These are phyloP conservation scores for Clarireedia hainanense DNA, from an alignment of 2,329 filamentous ascomycete species.

Conservation along the genomic window DNA sequence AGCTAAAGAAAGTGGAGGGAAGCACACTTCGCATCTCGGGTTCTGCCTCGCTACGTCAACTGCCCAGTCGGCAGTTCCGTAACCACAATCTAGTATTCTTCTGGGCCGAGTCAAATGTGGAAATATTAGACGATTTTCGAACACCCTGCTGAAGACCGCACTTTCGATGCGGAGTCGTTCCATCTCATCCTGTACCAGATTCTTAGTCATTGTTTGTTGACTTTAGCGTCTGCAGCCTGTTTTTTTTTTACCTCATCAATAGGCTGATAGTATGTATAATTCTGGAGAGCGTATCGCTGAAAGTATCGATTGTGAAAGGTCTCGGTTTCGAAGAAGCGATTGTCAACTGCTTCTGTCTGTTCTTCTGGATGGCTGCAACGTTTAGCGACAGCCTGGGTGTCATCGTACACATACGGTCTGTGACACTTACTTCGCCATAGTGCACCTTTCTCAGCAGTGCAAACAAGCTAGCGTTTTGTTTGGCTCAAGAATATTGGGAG, in stretches of 20 bases:
- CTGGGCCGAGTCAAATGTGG: conserved; percentile 52
- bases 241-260: conserved; percentile 55
- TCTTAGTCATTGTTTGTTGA: not conserved
- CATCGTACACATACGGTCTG: no score
- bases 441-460: no score
- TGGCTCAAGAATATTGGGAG: no score
- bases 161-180: conserved; percentile 58
- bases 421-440: no score
- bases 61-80: conserved; percentile 65
- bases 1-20: not conserved
- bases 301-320: conserved; percentile 55
- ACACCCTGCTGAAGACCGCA: conserved; percentile 51
- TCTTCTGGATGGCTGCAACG: conserved; percentile 8
- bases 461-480: no score
- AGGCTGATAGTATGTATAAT: conserved; percentile 58
- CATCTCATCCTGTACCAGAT: conserved; percentile 50
- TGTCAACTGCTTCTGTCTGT: conserved; percentile 40
- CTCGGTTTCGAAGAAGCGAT: conserved; percentile 49
- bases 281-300: conserved; percentile 58
- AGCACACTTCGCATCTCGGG: conserved; percentile 55
- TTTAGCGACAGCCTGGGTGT: no score
- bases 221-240: not conserved
- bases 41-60: conserved; percentile 57
- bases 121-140: conserved; percentile 61
- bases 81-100: conserved; percentile 64